phyloP scores from a whole-genome alignment of 2,329 filamentous ascomycete genomes.

The Monilinia fructicola region DNA sequence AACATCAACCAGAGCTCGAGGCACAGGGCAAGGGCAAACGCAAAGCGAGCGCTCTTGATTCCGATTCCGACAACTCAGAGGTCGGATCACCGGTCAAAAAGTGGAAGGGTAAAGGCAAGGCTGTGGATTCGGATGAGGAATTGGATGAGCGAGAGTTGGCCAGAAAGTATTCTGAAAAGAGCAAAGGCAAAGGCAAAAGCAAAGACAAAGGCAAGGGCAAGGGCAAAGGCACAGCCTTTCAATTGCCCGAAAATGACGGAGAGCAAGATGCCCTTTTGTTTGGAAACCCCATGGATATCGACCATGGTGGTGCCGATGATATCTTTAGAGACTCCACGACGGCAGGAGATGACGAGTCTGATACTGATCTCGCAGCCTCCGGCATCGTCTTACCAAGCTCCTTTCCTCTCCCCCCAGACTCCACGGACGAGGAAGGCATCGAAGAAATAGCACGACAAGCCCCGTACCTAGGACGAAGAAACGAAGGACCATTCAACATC shows the following conservation, averaged over 20 bases:
- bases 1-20: not conserved
- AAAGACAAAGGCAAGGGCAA: not conserved
- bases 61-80: not conserved
- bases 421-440: not conserved
- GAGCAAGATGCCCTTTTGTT: not conserved
- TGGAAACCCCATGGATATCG: not conserved
- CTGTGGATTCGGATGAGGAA: slow-evolving; percentile 2
- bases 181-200: not conserved
- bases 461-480: not conserved
- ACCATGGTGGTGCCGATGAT: not conserved
- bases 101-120: slow-evolving; percentile 17
- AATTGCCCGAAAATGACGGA: not conserved
- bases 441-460: not conserved
- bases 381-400: not conserved
- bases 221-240: not conserved
- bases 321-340: not conserved
- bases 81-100: not conserved
- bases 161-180: not conserved
- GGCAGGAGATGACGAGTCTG: not conserved
- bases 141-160: not conserved
- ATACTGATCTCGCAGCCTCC: not conserved
- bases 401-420: not conserved
- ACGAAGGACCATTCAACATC: slow-evolving; percentile 8
- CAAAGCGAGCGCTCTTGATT: not conserved
- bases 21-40: not conserved